Base-by-base conservation (phyloP, 164 flowering plant genomes). In the Brasenia schreberi region DNA sequence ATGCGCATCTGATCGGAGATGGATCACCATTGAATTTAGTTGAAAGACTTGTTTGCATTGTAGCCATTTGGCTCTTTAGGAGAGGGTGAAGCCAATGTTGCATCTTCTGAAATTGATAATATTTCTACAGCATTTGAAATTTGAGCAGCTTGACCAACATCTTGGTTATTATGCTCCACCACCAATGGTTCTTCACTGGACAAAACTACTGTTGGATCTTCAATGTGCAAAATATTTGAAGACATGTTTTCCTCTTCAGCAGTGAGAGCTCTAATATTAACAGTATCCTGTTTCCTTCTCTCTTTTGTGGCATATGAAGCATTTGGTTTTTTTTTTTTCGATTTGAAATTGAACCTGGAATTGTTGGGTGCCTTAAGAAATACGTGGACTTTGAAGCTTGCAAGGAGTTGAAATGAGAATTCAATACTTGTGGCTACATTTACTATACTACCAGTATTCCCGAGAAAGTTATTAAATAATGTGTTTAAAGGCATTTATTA, bases 1-100 rank as follows among this genome's bases (percentile, higher is more conserved):
- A 23, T 23, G 27, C 27, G 27, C 27, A 23, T 23, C 84, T 82
- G 19, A 89, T 60, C 60, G 89, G 86, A 43, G 92, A 90, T 18
- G 96, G 84, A 45, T 7, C 12, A 7, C 12, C 53, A 45, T 45
- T 12, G 12, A 45, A 45, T 45, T 45, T 45, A 7, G 12, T 45
- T 7, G 1, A 2, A 4, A 45, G 5, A 45, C 53, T 7, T 45
- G 5, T 45, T 45, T 45, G 7, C 53, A 7, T 45, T 45, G 53
- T 45, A 7, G 53, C 1, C 53, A 45, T 45, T 45, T 45, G 53
- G 5, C 53, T 45, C 53, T 45, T 7, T 12, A 45, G 12, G 12
- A 45, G 12, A 45, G 12, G 53, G 12, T 7, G 7, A 45, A 12
- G 12, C 12, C 12, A 4, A 7, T 7, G 53, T 45, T 7, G 53